Conservation (phyloP, 768 basidiomycete species). For the Myochromella boudieri region DNA sequence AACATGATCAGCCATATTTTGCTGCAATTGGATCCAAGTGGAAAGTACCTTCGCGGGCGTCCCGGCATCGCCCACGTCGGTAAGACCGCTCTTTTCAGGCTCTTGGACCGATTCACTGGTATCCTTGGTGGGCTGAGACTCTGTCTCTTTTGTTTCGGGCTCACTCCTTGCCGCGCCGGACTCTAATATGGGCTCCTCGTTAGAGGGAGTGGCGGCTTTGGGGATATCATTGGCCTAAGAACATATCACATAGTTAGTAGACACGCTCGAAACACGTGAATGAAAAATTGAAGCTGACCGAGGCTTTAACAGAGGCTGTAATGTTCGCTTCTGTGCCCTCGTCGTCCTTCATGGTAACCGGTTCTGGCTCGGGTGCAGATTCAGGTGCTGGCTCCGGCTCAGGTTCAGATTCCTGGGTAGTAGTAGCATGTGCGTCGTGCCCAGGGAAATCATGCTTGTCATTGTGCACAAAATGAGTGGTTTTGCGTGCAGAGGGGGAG, state of each 20-base stretch:
- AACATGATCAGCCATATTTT: neutral
- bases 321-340: conserved; percentile 40
- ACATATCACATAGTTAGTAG: neutral
- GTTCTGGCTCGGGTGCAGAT: conserved; percentile 13
- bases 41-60: conserved; percentile 25
- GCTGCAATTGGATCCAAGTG: too few species aligned
- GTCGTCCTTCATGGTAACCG: conserved; percentile 35
- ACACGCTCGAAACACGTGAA: too few species aligned
- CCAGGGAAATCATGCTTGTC: conserved; percentile 34
- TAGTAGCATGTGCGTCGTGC: conserved; percentile 14
- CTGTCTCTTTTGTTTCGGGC: conserved; percentile 10
- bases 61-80: conserved; percentile 22
- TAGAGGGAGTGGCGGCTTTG: conserved; percentile 9
- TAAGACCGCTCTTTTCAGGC: conserved; percentile 21
- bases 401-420: conserved; percentile 5
- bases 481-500: conserved; percentile 39
- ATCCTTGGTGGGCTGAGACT: conserved; percentile 2
- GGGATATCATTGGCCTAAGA: conserved; percentile 18
- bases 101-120: conserved; percentile 19
- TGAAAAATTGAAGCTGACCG: conserved; percentile 16
- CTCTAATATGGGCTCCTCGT: neutral
- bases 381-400: conserved; percentile 13
- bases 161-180: too few species aligned
- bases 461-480: conserved; percentile 29
- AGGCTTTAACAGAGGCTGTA: conserved; percentile 27